These are phyloP conservation scores for Kodamaea lidongshanica DNA, from an alignment of 805 yeast genomes.

Conservation along the genomic window DNA sequence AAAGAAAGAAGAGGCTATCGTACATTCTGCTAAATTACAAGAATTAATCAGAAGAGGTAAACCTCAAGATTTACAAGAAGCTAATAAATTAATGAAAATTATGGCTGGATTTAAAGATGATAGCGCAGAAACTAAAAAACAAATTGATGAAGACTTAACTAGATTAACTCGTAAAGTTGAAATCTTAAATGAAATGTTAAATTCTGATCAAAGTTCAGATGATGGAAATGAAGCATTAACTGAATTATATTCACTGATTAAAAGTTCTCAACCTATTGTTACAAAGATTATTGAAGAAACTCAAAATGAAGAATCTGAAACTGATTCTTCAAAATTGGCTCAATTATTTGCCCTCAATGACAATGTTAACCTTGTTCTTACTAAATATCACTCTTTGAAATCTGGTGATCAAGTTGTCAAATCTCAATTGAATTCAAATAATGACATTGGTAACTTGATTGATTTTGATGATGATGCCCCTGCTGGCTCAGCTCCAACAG, in stretches of 20 bases:
- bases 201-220: slow-evolving; percentile 37
- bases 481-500: slow-evolving; percentile 23
- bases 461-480: slow-evolving; percentile 40
- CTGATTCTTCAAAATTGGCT: slow-evolving; percentile 42
- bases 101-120: slow-evolving; percentile 97
- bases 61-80: slow-evolving; percentile 93
- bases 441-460: slow-evolving; percentile 32
- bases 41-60: slow-evolving; percentile 92
- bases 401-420: slow-evolving; percentile 59
- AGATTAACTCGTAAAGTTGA: slow-evolving; percentile 82
- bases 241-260: slow-evolving; percentile 73
- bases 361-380: slow-evolving; percentile 60
- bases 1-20: slow-evolving; percentile 86
- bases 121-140: slow-evolving; percentile 66
- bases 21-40: slow-evolving; percentile 91
- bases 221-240: slow-evolving; percentile 75
- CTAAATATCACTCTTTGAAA: slow-evolving; percentile 60
- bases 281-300: slow-evolving; percentile 81
- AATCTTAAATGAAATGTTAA: slow-evolving; percentile 80
- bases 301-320: slow-evolving; percentile 46
- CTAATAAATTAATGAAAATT: slow-evolving; percentile 92
- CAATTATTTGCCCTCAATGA: slow-evolving; percentile 69
- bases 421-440: slow-evolving; percentile 14
- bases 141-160: slow-evolving; percentile 77
- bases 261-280: slow-evolving; percentile 80